Evolutionary conservation across 495 filamentous ascomycete species (phyloP).

Genomic region (Penicillium turbatum): DNA sequence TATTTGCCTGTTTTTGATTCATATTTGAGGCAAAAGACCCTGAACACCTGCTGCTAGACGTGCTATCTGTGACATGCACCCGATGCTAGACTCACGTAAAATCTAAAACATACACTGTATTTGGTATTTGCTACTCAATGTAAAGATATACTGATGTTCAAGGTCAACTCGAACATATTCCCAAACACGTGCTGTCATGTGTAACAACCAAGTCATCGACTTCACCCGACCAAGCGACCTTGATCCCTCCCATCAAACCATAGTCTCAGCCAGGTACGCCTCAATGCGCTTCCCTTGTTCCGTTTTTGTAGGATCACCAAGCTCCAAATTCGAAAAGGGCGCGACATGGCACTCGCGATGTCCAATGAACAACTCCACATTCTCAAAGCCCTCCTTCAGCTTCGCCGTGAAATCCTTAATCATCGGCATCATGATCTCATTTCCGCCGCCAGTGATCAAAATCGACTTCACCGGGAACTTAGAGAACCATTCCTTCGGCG

Average conservation of each 20-base stretch:
- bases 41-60: no score
- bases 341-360: conserved; percentile 42
- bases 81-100: no score
- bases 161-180: no score
- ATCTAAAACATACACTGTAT: no score
- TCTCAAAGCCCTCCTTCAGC: conserved; percentile 30
- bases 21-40: no score
- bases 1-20: no score
- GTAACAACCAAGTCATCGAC: not conserved
- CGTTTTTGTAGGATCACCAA: conserved; percentile 36
- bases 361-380: conserved; percentile 37
- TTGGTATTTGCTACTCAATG: no score
- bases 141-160: no score
- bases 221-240: not conserved
- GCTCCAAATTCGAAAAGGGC: conserved; percentile 39
- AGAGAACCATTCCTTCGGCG: conserved; percentile 52
- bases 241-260: not conserved
- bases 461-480: conserved; percentile 43
- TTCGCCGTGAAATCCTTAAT: conserved; percentile 49
- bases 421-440: conserved; percentile 57
- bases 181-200: not conserved
- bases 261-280: conserved; percentile 27
- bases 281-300: conserved; percentile 38
- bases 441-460: conserved; percentile 51
- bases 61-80: no score